These are phyloP conservation scores for Candida adriatica DNA, from an alignment of 805 yeast species.

Conservation along the genomic window DNA sequence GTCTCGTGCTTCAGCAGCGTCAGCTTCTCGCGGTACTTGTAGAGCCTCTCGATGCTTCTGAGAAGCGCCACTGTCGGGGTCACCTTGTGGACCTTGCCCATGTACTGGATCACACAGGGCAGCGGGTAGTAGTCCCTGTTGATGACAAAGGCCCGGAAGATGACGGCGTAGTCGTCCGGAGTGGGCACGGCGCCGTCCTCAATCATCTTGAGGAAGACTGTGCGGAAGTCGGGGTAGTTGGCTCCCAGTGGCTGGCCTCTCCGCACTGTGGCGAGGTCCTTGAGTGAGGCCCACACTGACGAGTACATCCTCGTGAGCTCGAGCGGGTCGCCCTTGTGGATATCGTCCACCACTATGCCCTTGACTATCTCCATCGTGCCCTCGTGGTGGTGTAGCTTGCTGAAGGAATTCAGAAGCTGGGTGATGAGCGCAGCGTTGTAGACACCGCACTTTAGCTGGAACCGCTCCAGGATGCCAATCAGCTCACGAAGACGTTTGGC, in stretches of 20 bases:
- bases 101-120: conserved; percentile 19
- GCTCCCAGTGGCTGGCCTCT: neutral
- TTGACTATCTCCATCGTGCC: conserved; percentile 30
- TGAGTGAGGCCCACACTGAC: conserved; percentile 26
- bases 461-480: conserved; percentile 23
- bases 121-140: conserved; percentile 13
- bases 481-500: conserved; percentile 24
- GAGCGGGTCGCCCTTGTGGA: conserved; percentile 7
- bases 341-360: conserved; percentile 17
- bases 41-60: conserved; percentile 3
- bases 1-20: neutral
- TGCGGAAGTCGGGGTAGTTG: conserved; percentile 16
- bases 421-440: conserved; percentile 32
- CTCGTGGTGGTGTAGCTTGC: conserved; percentile 23
- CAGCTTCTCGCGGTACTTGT: neutral
- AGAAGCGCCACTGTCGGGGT: conserved; percentile 8
- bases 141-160: conserved; percentile 13
- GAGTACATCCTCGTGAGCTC: conserved; percentile 21
- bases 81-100: conserved; percentile 15
- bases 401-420: conserved; percentile 30
- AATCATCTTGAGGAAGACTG: conserved; percentile 21
- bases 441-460: conserved; percentile 25
- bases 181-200: conserved; percentile 18
- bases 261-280: conserved; percentile 9
- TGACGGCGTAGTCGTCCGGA: conserved; percentile 14